Evolutionary conservation across 305 asterid species (phyloP), one percentile per base, ranked within the genome.

Genomic region (Stenogyne calaminthoides): DNA sequence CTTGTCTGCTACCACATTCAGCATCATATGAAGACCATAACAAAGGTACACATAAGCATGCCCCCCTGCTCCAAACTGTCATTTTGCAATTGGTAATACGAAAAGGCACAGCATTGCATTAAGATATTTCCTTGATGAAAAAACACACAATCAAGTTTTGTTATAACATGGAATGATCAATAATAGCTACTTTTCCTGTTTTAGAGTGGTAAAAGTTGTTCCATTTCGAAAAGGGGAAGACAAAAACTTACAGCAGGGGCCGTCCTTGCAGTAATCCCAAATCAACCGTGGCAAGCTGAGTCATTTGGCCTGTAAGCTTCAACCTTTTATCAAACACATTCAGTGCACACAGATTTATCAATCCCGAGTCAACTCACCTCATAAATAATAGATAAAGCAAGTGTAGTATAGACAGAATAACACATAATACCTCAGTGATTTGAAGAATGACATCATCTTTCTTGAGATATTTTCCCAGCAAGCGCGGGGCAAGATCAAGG

Each of bases 261-360:
- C 16, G 99, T 95, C 78, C 99, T 87, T 70, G 96, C 81, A 78
- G 99, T 95, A 64, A 90, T 63, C 59, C 99, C 99, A 67, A 90
- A 90, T 70, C 99, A 81, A 19, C 87, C 97, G 47, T 95, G 98
- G 83, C 96, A 90, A 82, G 99, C 98, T 22, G 99, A 89, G 93
- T 95, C 99, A 81, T 92, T 79, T 22, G 88, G 91, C 83, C 96
- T 86, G 70, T 95, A 95, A 73, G 99, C 98, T 89, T 95, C 99
- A 71, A 95, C 99, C 98, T 95, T 76, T 73, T 72, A 15, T 49
- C 75, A 65, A 71, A 66, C 76, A 76, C 59, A 68, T 3, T 55
- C 34, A 63, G 56, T 22, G 67, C 65, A 78, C 9, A 69, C 1
- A n/a, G 29, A 25, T 25, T 37, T 32, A 51, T 32, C 62, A 80